Percentiles rank a stretch among this genome's conserved stretches.
phyloP scores from a whole-genome alignment of 2,329 filamentous ascomycete genomes.

The Trichothecium roseum region DNA sequence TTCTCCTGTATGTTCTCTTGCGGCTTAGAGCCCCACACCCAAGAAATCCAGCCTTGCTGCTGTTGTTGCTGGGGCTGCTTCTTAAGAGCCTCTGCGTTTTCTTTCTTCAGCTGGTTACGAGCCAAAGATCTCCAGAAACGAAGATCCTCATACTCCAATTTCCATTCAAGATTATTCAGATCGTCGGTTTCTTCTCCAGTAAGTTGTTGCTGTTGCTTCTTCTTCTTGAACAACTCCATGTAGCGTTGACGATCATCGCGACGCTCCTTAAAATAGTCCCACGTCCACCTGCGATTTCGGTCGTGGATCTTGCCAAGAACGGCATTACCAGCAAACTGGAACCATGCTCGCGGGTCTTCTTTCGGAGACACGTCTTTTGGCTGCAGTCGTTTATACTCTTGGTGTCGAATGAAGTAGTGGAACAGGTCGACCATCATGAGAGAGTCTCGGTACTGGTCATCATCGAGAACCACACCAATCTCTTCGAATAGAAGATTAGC shows the following conservation, averaged over 20 bases:
- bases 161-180: constrained; percentile 69
- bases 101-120: constrained; percentile 87
- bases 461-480: constrained; percentile 93
- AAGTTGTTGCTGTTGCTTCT: constrained; percentile 64
- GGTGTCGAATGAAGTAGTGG: constrained; percentile 95
- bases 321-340: constrained; percentile 81
- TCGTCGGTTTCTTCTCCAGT: constrained; percentile 61
- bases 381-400: constrained; percentile 90
- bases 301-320: constrained; percentile 93
- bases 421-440: constrained; percentile 98
- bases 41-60: constrained; percentile 81
- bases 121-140: constrained; percentile 95
- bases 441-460: constrained; percentile 92
- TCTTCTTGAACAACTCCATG: constrained; percentile 93
- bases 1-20: constrained; percentile 46
- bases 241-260: constrained; percentile 83
- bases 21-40: constrained; percentile 80
- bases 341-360: constrained; percentile 86
- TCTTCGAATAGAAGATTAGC: constrained; percentile 90
- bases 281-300: constrained; percentile 84
- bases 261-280: constrained; percentile 89
- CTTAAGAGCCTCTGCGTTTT: constrained; percentile 83
- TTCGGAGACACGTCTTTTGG: constrained; percentile 73
- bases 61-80: constrained; percentile 42
- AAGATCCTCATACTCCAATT: constrained; percentile 86